Percentiles rank a stretch among this genome's conserved stretches.
Evolutionary conservation across 2,329 filamentous ascomycete genomes (phyloP).

Genomic region (Penicillium concentricum): DNA sequence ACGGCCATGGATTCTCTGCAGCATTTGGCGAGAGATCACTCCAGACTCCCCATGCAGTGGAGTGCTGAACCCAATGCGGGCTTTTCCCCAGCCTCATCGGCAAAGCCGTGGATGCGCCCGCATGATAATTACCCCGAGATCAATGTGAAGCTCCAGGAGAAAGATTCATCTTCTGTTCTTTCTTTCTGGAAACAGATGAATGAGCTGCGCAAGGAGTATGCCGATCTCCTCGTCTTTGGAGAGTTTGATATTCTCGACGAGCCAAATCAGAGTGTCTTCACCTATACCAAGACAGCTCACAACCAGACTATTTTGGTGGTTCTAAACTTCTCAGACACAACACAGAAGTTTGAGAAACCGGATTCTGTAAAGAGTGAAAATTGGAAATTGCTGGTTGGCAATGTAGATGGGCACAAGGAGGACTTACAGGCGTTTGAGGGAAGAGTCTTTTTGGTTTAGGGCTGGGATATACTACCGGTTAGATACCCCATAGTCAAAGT

Average conservation of each 20-base stretch:
- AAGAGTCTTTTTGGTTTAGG: constrained; percentile 28
- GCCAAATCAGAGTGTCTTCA: constrained; percentile 16
- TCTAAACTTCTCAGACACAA: constrained; percentile 17
- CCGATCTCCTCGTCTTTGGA: constrained; percentile 56
- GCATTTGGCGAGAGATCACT: constrained; percentile 59
- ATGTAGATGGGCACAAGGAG: constrained; percentile 19
- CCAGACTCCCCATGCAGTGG: constrained; percentile 70
- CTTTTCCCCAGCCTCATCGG: constrained; percentile 59
- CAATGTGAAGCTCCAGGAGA: constrained; percentile 52
- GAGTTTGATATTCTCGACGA: constrained; percentile 9
- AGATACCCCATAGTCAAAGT: background rate
- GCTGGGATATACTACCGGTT: background rate
- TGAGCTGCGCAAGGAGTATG: constrained; percentile 52
- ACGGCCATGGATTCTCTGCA: constrained; percentile 54
- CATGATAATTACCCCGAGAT: constrained; percentile 48
- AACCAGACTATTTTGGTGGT: constrained; percentile 9
- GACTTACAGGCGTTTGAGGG: constrained; percentile 34
- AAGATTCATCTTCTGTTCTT: constrained; percentile 49
- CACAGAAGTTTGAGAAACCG: constrained; percentile 1
- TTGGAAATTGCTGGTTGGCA: constrained; percentile 25
- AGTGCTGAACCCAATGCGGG: constrained; percentile 56
- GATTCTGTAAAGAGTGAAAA: background rate
- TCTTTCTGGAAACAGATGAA: constrained; percentile 58
- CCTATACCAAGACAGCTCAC: constrained; percentile 19
- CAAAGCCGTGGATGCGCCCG: constrained; percentile 60